These are phyloP conservation scores for Sarocladium brachiariae DNA, from an alignment of 2,329 filamentous ascomycete genomes.

Conservation along the genomic window DNA sequence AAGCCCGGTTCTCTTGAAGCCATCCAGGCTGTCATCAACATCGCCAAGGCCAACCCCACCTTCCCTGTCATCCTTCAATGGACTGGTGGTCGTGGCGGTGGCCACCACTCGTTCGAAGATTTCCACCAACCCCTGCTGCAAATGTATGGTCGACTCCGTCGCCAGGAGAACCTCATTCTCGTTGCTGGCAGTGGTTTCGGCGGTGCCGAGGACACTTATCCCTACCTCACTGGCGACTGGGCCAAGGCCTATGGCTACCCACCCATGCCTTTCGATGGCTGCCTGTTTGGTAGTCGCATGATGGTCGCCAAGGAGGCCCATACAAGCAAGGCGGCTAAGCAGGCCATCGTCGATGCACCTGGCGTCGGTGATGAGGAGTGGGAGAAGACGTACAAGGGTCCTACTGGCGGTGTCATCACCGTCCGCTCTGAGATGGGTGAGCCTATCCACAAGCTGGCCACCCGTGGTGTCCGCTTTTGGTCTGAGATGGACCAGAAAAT, in stretches of 20 bases:
- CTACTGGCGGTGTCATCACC: constrained; percentile 89
- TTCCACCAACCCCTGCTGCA: constrained; percentile 88
- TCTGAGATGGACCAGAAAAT: constrained; percentile 99
- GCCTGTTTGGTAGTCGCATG: constrained; percentile 84
- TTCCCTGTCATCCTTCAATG: constrained; percentile 94
- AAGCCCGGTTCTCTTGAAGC: constrained; percentile 87
- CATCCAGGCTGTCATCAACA: constrained; percentile 85
- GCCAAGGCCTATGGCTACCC: constrained; percentile 81
- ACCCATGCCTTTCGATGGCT: constrained; percentile 90
- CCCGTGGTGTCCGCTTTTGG: constrained; percentile 94
- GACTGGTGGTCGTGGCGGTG: constrained; percentile 90
- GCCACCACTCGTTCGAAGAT: constrained; percentile 91
- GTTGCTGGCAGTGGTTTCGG: constrained; percentile 90
- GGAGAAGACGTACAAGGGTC: constrained; percentile 89
- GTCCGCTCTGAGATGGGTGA: constrained; percentile 99
- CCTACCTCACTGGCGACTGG: constrained; percentile 86
- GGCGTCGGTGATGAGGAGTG: constrained; percentile 77
- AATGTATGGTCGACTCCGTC: constrained; percentile 84
- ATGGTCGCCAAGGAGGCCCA: constrained; percentile 93
- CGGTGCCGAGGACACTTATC: constrained; percentile 82
- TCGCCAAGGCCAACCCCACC: constrained; percentile 85
- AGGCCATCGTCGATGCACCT: constrained; percentile 80
- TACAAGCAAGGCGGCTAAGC: constrained; percentile 80
- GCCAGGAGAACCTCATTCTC: constrained; percentile 79
- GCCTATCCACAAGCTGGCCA: constrained; percentile 97